Conservation (phyloP, 139 green algal species). For the Choricystis sp. region DNA sequence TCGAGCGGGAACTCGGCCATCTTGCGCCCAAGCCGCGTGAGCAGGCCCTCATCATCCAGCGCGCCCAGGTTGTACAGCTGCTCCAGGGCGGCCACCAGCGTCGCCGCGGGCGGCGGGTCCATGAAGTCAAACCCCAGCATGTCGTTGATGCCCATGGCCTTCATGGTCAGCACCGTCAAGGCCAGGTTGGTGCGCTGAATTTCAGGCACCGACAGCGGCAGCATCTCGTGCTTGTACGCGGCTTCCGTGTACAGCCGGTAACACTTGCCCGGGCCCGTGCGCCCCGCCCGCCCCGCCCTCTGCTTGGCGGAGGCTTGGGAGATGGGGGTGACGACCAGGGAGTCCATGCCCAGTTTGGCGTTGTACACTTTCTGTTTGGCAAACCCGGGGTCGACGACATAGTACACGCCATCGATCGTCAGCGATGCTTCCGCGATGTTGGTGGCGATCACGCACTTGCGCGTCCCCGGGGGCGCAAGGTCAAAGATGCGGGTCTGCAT, state of each 20-base stretch:
- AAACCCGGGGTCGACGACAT: slow-evolving; percentile 82
- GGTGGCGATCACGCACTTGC: slow-evolving; percentile 93
- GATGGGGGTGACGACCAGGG: slow-evolving; percentile 87
- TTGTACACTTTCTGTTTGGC: slow-evolving; percentile 64
- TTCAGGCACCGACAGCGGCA: slow-evolving; percentile 67
- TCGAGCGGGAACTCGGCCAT: slow-evolving; percentile 99
- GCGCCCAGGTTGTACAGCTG: slow-evolving; percentile 93
- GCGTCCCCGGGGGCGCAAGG: slow-evolving; percentile 65
- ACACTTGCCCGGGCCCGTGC: slow-evolving; percentile 92
- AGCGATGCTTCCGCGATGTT: slow-evolving; percentile 97
- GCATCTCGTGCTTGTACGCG: slow-evolving; percentile 85
- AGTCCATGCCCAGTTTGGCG: slow-evolving; percentile 81
- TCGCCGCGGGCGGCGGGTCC: slow-evolving; percentile 74
- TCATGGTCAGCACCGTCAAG: slow-evolving; percentile 61
- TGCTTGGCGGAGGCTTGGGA: slow-evolving; percentile 79
- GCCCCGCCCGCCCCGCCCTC: slow-evolving; percentile 76
- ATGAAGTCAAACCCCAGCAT: slow-evolving; percentile 98
- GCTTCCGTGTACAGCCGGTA: slow-evolving; percentile 89
- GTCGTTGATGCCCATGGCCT: slow-evolving; percentile 96
- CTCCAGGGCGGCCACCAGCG: slow-evolving; percentile 70
- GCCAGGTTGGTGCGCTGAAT: slow-evolving; percentile 72
- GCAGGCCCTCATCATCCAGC: slow-evolving; percentile 85
- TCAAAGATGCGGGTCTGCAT: slow-evolving; percentile 95
- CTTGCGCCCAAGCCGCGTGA: slow-evolving; percentile 90
- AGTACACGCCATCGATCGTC: slow-evolving; percentile 98